Base-by-base conservation (phyloP, 139 green algal genomes). In the Micractinium conductrix region DNA sequence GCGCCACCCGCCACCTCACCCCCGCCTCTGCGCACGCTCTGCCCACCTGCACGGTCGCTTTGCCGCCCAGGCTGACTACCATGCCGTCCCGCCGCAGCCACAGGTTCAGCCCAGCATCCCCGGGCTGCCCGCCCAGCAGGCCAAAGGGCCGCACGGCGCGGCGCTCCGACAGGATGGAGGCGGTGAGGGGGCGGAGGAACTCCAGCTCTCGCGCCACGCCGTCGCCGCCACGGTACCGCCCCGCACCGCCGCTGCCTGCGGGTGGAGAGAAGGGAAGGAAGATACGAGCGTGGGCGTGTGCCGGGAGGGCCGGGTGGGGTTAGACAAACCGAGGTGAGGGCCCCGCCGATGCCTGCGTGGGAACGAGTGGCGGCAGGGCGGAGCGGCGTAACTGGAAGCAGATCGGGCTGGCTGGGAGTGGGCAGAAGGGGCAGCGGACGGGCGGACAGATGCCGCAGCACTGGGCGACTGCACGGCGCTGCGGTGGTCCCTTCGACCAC, bases 141-240 rank as follows among this genome's bases (percentile, higher is more conserved):
- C 96, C 96, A 86, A 96, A 97, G 0, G 96, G 96, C 58, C 80
- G 78, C 37, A 92, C 62, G 0, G 94, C 83, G 5, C 96, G 90
- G 16, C 96, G 89, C 92, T 99, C 96, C 0, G 92, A 96, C 44
- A 99, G 88, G 74, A 99, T 97, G 84, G 90, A 93, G 4, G 88
- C 96, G 10, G 90, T 95, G 68, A 99, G 85, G 3, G 92, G 93
- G 24, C 93, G 86, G 74, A 98, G 87, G 55, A 98, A 98, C 87
- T 98, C 93, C 6, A 99, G 72, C 92, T 98, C 95, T 22, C 97
- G 88, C 0, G 96, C 83, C 17, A 99, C 91, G 30, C 97, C 97
- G 45, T 99, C 95, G 26, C 97, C 97, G 7, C 97, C 97, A 14
- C 87, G 85, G 74, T 78, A 96, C 68, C 85, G 58, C 17, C 97